Evolutionary conservation across 192 early-diverging fungal genomes (phyloP).

Genomic region (Gamsiella multidivaricata): DNA sequence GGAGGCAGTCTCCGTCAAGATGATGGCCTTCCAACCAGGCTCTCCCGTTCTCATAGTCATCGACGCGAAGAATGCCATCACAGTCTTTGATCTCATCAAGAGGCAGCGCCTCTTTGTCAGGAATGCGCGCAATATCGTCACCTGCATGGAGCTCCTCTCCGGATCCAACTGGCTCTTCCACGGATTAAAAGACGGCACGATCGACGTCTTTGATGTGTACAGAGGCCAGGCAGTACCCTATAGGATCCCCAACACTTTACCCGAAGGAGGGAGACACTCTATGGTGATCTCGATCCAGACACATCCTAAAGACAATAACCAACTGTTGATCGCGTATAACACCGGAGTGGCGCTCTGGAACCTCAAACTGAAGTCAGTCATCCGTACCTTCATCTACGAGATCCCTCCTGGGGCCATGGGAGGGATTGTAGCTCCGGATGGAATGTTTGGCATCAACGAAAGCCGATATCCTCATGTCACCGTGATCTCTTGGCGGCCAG

Average conservation of each 20-base stretch:
- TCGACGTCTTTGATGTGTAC: slow-evolving; percentile 62
- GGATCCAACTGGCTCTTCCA: slow-evolving; percentile 66
- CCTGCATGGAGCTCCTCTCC: slow-evolving; percentile 54
- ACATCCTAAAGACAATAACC: slow-evolving; percentile 62
- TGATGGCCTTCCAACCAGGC: slow-evolving; percentile 64
- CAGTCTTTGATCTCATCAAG: slow-evolving; percentile 64
- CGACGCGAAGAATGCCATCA: slow-evolving; percentile 57
- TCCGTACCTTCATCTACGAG: slow-evolving; percentile 44
- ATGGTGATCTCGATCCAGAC: slow-evolving; percentile 60
- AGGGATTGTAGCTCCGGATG: slow-evolving; percentile 8
- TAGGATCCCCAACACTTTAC: slow-evolving; percentile 57
- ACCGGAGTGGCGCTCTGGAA: slow-evolving; percentile 63
- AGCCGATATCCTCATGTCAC: slow-evolving; percentile 49
- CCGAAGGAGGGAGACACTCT: slow-evolving; percentile 44
- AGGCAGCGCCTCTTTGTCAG: slow-evolving; percentile 44
- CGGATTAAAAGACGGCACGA: slow-evolving; percentile 59
- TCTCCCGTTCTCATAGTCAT: slow-evolving; percentile 59
- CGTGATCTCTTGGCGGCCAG: slow-evolving; percentile 59
- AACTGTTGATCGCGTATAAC: slow-evolving; percentile 65
- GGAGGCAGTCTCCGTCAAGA: slow-evolving; percentile 54
- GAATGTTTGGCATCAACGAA: slow-evolving; percentile 22
- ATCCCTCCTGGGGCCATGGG: slow-evolving; percentile 38
- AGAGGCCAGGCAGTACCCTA: slow-evolving; percentile 51
- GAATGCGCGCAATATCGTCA: slow-evolving; percentile 56
- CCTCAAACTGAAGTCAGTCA: slow-evolving; percentile 51